Evolutionary conservation across 1,284 basidiomycete species (phyloP).

Genomic region (Austroboletus novae-zelandiae): DNA sequence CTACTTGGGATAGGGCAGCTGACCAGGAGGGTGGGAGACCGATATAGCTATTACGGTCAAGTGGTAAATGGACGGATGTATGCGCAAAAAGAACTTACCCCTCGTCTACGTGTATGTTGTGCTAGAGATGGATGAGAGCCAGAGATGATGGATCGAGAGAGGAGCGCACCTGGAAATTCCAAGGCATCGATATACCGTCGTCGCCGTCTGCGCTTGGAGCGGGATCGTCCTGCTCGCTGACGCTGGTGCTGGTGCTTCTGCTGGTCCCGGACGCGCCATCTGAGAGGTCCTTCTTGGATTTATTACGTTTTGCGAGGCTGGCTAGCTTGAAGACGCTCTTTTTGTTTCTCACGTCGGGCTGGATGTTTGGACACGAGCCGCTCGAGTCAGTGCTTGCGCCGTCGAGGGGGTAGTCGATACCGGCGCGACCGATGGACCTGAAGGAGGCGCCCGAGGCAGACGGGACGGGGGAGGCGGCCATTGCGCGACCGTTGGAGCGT

Average conservation of each 20-base stretch:
- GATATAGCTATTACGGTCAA: constrained; percentile 42
- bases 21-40: constrained; percentile 77
- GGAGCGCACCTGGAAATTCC: constrained; percentile 67
- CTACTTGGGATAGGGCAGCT: constrained; percentile 53
- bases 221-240: constrained; percentile 8
- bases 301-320: constrained; percentile 25
- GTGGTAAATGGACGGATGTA: background rate
- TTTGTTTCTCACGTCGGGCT: constrained; percentile 16
- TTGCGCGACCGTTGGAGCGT: constrained; percentile 2
- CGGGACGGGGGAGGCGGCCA: constrained; percentile 17
- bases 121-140: constrained; percentile 39
- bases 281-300: constrained; percentile 38
- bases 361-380: constrained; percentile 17
- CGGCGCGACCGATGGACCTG: constrained; percentile 15
- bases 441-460: constrained; percentile 32
- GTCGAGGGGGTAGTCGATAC: constrained; percentile 25
- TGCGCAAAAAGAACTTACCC: constrained; percentile 41
- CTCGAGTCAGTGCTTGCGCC: constrained; percentile 26
- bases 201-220: constrained; percentile 45
- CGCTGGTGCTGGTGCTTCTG: constrained; percentile 17
- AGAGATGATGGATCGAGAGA: background rate
- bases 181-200: constrained; percentile 63
- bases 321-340: constrained; percentile 29
- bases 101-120: constrained; percentile 78
- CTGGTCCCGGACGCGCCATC: constrained; percentile 17